These are phyloP conservation scores for Colletotrichum lupini DNA, from an alignment of 2,329 filamentous ascomycete genomes.

Conservation along the genomic window DNA sequence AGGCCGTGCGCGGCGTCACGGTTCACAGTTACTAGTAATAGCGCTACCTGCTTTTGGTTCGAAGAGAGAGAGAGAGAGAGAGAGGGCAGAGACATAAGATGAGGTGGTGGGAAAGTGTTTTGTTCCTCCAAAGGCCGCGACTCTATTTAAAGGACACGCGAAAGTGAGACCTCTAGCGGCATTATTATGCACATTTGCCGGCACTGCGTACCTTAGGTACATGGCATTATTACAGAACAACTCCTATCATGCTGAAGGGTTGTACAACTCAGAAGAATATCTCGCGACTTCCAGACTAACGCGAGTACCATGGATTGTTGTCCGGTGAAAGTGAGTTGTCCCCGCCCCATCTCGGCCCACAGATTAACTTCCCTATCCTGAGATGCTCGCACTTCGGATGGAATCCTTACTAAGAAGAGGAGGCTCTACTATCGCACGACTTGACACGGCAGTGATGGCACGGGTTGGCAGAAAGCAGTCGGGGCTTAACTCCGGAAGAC, in stretches of 20 bases:
- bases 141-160: neutral
- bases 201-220: neutral
- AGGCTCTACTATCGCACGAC: neutral
- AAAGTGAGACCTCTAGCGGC: neutral
- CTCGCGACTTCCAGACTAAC: neutral
- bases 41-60: too few species aligned
- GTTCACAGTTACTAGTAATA: neutral
- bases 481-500: conserved; percentile 18
- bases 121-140: neutral
- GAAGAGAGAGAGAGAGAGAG: too few species aligned
- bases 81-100: too few species aligned
- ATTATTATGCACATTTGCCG: neutral
- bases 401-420: neutral
- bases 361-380: neutral
- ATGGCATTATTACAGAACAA: neutral
- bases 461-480: neutral
- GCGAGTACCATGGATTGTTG: neutral
- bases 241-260: neutral
- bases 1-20: neutral
- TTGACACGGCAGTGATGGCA: neutral
- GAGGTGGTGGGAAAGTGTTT: too few species aligned
- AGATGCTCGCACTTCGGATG: neutral
- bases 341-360: neutral
- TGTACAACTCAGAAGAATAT: neutral
- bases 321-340: neutral